Percentiles rank a stretch among this genome's conserved stretches.
Conservation (phyloP, 2,329 filamentous ascomycete genomes). For the Talaromyces sp. region DNA sequence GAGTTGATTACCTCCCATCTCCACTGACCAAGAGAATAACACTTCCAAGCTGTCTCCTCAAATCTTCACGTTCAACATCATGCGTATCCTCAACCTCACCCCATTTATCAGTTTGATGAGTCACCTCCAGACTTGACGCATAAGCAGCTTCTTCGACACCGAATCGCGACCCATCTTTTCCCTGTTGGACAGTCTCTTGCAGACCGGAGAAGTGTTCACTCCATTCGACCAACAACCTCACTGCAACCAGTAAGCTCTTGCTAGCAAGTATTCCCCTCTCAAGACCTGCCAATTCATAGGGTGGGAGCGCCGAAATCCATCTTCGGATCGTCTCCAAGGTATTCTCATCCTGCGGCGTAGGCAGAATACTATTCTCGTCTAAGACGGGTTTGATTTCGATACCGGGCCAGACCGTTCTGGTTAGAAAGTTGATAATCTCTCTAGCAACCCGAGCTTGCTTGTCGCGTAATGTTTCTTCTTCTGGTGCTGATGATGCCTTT, state of each 20-base stretch:
- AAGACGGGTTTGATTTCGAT: constrained; percentile 76
- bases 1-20: constrained; percentile 28
- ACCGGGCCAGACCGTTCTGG: constrained; percentile 75
- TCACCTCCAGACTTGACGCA: constrained; percentile 77
- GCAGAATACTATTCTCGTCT: constrained; percentile 73
- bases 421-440: constrained; percentile 69
- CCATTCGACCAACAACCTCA: constrained; percentile 80
- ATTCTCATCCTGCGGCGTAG: constrained; percentile 66
- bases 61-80: constrained; percentile 89
- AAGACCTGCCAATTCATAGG: constrained; percentile 81
- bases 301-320: constrained; percentile 70
- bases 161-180: constrained; percentile 50
- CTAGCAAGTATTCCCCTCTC: constrained; percentile 80
- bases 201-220: constrained; percentile 65
- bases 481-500: constrained; percentile 47
- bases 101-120: constrained; percentile 88
- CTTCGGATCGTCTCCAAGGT: constrained; percentile 74
- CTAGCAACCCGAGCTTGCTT: constrained; percentile 68
- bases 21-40: constrained; percentile 77
- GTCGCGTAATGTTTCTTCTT: constrained; percentile 62
- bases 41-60: constrained; percentile 83
- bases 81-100: constrained; percentile 98
- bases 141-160: constrained; percentile 78
- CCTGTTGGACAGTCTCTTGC: constrained; percentile 27
- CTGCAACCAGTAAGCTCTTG: constrained; percentile 79